Conservation (phyloP, 2,329 filamentous ascomycete genomes). For the Xylaria sp. region DNA sequence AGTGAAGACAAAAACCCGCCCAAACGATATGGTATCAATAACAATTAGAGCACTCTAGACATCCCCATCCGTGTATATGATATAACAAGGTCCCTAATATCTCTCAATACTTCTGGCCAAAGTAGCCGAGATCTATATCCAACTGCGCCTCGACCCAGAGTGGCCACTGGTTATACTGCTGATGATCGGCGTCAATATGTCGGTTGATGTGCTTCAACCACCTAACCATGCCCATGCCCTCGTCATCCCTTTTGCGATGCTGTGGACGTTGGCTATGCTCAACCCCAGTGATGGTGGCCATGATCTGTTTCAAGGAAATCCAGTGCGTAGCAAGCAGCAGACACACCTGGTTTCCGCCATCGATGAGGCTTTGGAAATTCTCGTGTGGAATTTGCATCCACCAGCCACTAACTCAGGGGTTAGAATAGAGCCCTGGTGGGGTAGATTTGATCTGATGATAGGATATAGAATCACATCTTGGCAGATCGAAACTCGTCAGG, state of each 20-base stretch:
- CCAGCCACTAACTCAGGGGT: slow-evolving; percentile 53
- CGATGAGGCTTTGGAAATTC: slow-evolving; percentile 62
- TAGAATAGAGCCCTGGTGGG: not conserved
- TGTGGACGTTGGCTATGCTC: slow-evolving; percentile 48
- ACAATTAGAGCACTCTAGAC: slow-evolving; percentile 1
- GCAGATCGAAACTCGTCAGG: not conserved
- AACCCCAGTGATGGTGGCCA: slow-evolving; percentile 59
- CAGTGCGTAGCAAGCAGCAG: slow-evolving; percentile 64
- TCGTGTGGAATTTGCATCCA: slow-evolving; percentile 68
- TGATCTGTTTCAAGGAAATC: slow-evolving; percentile 65
- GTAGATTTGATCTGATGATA: not conserved
- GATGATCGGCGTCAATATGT: slow-evolving; percentile 58
- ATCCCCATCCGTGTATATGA: slow-evolving; percentile 3
- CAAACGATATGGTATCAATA: slow-evolving; percentile 27
- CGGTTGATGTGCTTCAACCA: slow-evolving; percentile 65
- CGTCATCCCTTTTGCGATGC: slow-evolving; percentile 42
- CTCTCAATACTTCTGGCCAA: slow-evolving; percentile 51
- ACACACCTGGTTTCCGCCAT: slow-evolving; percentile 58
- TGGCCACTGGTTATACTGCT: slow-evolving; percentile 63
- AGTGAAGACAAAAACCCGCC: slow-evolving; percentile 3
- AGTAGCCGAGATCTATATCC: slow-evolving; percentile 57
- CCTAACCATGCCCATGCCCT: slow-evolving; percentile 57
- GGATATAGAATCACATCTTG: not conserved
- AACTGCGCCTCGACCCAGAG: slow-evolving; percentile 65
- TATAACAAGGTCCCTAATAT: not conserved